Conservation (phyloP, 257 asterid species). For the Capsicum rhomboideum region DNA sequence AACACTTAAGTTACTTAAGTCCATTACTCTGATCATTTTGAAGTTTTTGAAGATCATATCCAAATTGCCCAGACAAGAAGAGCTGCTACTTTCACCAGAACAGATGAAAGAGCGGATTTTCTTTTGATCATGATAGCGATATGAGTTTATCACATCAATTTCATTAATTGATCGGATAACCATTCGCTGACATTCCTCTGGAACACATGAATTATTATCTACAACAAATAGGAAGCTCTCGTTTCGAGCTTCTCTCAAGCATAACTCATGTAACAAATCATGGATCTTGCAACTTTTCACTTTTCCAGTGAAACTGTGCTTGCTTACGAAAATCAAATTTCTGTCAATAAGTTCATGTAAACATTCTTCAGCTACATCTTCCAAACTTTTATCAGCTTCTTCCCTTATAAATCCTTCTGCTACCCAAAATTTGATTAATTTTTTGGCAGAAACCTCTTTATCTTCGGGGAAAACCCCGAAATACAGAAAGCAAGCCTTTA, state of each 20-base stretch:
- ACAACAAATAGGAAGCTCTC: background rate
- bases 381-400: background rate
- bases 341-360: conserved; percentile 7
- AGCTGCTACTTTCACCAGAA: background rate
- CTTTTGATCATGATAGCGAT: background rate
- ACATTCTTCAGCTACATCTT: background rate
- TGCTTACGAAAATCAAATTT: background rate
- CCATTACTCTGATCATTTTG: background rate
- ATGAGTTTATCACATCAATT: too few species aligned
- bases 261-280: conserved; percentile 3
- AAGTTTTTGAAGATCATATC: background rate
- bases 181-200: background rate
- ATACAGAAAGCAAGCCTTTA: conserved; percentile 7
- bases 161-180: background rate
- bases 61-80: background rate
- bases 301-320: background rate
- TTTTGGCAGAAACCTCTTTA: background rate
- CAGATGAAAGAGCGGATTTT: background rate
- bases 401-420: conserved; percentile 9
- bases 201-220: background rate
- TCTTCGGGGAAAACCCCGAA: background rate
- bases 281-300: conserved; percentile 6
- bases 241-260: conserved; percentile 1
- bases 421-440: background rate
- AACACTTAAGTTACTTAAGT: background rate